Evolutionary conservation across 2,329 filamentous ascomycete species (phyloP), one percentile per base, ranked within the genome.

Genomic region (Ceratocystis lukuohia): DNA sequence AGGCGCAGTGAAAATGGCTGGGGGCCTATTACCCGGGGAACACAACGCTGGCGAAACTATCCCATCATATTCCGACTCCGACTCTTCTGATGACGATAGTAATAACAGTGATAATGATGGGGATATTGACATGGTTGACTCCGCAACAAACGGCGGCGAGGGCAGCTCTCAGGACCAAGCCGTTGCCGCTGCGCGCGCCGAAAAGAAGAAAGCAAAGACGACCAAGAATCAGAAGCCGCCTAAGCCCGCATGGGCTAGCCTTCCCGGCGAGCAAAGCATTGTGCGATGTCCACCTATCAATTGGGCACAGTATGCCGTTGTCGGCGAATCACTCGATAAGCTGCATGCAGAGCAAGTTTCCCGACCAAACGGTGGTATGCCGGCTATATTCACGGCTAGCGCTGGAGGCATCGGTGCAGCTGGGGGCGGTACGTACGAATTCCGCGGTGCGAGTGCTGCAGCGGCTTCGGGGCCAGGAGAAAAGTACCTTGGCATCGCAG

Each of bases 251-350:
- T 91, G 91, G 78, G 78, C 83, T 1, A 77, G 77, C 20, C 82
- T 96, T 15, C 92, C 92, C 0, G 82, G 82, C 15, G 85, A 89
- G 5, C 93, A 96, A 74, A 88, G 88, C 70, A 79, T 97, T 0
- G 87, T 95, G 30, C 86, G 92, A 50, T 91, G 87, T 77, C 93
- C 93, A 7, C 88, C 90, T 7, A 87, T 97, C 72, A 96, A 96
- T 77, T 97, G 93, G 93, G 84, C 86, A 12, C 92, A 96, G 73
- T 97, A 97, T 75, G 89, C 90, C 71, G 81, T 96, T n/a, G 85
- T 94, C 2, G 65, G 65, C 25, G 87, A 89, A 68, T 84, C 89
- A 1, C 80, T 96, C 45, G 91, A 96, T 75, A 88, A 86, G 73
- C 79, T 96, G 69, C 92, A 96, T 74, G 82, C 85, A 63, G 89